Conservation (phyloP, 352 stramenopile genomes). For the Globisporangium nunn region DNA sequence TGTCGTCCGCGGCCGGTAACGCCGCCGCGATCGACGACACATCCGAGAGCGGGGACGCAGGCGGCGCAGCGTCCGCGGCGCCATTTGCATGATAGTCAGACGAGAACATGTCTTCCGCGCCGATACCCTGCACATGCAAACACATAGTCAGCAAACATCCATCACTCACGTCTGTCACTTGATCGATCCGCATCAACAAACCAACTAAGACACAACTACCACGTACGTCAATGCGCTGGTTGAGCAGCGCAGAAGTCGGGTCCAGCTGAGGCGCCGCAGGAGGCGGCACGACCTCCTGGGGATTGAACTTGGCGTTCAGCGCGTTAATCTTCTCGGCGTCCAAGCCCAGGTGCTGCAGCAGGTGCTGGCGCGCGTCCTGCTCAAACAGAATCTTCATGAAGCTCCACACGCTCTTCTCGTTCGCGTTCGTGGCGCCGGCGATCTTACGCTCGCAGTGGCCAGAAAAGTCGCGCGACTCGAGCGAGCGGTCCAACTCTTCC, state of each 20-base stretch:
- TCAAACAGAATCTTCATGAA: conserved; percentile 95
- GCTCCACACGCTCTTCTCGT: conserved; percentile 82
- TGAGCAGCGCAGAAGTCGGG: conserved; percentile 41
- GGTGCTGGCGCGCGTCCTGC: conserved; percentile 90
- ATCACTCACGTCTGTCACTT: neutral
- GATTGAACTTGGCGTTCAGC: conserved; percentile 76
- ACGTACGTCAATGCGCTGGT: conserved; percentile 73
- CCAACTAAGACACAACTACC: neutral
- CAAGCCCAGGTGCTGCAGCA: conserved; percentile 93
- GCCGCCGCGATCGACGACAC: conserved; percentile 39
- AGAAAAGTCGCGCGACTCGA: conserved; percentile 89
- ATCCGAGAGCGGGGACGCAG: conserved; percentile 35
- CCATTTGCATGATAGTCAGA: conserved; percentile 55
- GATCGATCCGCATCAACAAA: neutral
- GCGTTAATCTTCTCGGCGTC: conserved; percentile 90
- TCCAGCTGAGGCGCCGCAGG: conserved; percentile 22
- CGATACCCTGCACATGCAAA: conserved; percentile 32
- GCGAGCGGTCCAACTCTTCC: conserved; percentile 86
- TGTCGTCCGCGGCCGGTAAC: conserved; percentile 53
- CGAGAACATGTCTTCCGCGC: conserved; percentile 72
- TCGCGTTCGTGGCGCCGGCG: conserved; percentile 34
- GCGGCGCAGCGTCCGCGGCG: conserved; percentile 7
- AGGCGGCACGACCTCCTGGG: conserved; percentile 25
- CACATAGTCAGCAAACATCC: conserved; percentile 4
- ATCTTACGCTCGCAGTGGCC: conserved; percentile 91